A percentile compares a stretch with the other conserved stretches of the same genome.
Evolutionary conservation across 139 green algal genomes (phyloP).

Genomic region (Chlorella vulgaris): DNA sequence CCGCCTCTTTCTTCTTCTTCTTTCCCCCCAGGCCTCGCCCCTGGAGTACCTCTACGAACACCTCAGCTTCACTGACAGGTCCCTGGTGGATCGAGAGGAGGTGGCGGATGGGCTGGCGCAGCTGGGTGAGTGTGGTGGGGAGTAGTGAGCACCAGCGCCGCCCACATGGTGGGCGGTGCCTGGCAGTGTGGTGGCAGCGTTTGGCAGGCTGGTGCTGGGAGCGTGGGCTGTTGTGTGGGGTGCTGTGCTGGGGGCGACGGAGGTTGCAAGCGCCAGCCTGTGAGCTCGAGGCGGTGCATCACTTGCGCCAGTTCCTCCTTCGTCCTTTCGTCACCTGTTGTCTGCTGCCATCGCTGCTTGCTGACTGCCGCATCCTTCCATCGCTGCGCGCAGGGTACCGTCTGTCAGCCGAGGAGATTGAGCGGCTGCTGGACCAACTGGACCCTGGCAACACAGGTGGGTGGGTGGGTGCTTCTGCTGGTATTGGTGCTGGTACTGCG

Average conservation of each 20-base stretch:
- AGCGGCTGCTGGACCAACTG: conserved; percentile 55
- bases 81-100: conserved; percentile 43
- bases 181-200: not conserved
- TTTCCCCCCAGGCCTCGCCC: conserved; percentile 19
- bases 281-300: no score
- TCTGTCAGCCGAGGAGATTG: conserved; percentile 53
- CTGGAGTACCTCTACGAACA: conserved; percentile 49
- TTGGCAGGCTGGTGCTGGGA: no score
- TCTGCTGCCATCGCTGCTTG: no score
- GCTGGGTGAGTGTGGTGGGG: not conserved
- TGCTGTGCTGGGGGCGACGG: not conserved
- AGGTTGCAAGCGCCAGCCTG: no score
- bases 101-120: conserved; percentile 58
- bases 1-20: not conserved
- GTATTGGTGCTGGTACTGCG: not conserved
- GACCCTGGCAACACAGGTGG: conserved; percentile 51
- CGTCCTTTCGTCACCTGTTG: not conserved
- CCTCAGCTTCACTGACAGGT: conserved; percentile 34
- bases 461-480: conserved; percentile 17
- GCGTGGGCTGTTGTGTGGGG: not conserved
- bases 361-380: not conserved
- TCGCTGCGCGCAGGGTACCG: conserved; percentile 49
- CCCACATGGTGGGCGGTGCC: not conserved
- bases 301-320: not conserved
- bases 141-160: no score